Evolutionary conservation across 345 rosid species (phyloP), one percentile per base, ranked within the genome.

Genomic region (Anacardium occidentale): DNA sequence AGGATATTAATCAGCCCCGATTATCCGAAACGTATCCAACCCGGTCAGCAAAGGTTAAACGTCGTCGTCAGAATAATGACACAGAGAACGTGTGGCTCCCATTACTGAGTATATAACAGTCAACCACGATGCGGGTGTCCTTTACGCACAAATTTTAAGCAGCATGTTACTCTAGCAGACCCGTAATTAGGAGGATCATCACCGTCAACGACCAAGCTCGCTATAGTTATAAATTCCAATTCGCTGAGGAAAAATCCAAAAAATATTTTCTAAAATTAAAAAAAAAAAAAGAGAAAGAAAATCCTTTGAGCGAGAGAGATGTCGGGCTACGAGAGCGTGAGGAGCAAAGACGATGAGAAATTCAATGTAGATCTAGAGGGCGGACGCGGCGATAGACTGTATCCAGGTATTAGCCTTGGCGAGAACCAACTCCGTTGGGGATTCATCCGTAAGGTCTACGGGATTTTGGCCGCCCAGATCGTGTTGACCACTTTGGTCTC

Each of bases 391-490:
- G 92, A 84, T 80, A 80, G 87, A 68, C 84, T 92, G 67, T 94
- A 88, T 72, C 97, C 98, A 0, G 98, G 94, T 60, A 82, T 94
- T 50, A 79, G 97, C 79, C 73, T 70, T 62, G 97, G 95, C 25
- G 99, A 94, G 84, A 88, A 89, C 81, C 88, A 89, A 73, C 93
- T 90, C 68, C 94, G 98, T 10, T 94, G 98, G 98, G 97, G 92
- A 13, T 87, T 95, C 79, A 88, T 92, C 69, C 97, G 92, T 64
- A 95, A 95, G 74, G 98, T 92, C 66, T 95, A 92, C 73, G 94
- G 94, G 6, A 92, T 95, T 70, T 83, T 95, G 25, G 73, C 97
- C 0, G 94, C 85, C 0, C 98, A 95, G 91, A 78, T 95, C 69
- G 79, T 92, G 34, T 85, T 95, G 63, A 92, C 98, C 75, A 95